A percentile compares a stretch with the other conserved stretches of the same genome.
phyloP scores from a whole-genome alignment of 176 grass and related monocot genomes.

The Olyra latifolia region DNA sequence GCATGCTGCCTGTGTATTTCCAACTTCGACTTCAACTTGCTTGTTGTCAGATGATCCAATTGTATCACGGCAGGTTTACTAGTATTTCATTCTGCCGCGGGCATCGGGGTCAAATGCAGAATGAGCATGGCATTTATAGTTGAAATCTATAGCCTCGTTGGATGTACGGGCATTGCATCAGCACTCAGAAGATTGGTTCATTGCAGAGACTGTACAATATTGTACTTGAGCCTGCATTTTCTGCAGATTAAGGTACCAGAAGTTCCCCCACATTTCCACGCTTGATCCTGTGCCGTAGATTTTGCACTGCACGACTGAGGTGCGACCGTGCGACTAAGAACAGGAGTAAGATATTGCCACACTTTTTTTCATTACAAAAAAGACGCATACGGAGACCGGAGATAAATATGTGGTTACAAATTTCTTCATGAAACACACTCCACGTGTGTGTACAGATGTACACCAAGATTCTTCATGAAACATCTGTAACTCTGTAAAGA shows the following conservation, averaged over 20 bases:
- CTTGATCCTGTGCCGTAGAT: not conserved
- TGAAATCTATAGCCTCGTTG: not conserved
- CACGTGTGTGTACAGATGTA: too few relatives aligned
- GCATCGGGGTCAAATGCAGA: not conserved
- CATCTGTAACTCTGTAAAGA: too few relatives aligned
- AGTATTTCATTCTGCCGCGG: not conserved
- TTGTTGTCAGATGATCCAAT: not conserved
- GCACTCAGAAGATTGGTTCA: not conserved
- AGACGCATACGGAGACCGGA: too few relatives aligned
- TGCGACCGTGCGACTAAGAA: not conserved
- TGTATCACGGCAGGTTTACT: not conserved
- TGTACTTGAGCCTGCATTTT: not conserved
- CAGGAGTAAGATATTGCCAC: not conserved
- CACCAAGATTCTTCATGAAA: too few relatives aligned
- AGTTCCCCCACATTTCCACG: not conserved
- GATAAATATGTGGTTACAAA: too few relatives aligned
- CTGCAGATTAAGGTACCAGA: not conserved
- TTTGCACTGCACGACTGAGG: not conserved
- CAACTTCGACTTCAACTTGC: not conserved
- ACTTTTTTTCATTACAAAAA: too few relatives aligned
- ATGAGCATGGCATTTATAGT: not conserved
- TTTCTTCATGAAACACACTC: too few relatives aligned
- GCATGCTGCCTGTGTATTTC: too few relatives aligned
- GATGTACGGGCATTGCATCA: conserved; percentile 7
- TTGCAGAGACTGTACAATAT: not conserved